Evolutionary conservation across 345 rosid species (phyloP), one percentile per base, ranked within the genome.

Genomic region (Eucalyptus marginata): DNA sequence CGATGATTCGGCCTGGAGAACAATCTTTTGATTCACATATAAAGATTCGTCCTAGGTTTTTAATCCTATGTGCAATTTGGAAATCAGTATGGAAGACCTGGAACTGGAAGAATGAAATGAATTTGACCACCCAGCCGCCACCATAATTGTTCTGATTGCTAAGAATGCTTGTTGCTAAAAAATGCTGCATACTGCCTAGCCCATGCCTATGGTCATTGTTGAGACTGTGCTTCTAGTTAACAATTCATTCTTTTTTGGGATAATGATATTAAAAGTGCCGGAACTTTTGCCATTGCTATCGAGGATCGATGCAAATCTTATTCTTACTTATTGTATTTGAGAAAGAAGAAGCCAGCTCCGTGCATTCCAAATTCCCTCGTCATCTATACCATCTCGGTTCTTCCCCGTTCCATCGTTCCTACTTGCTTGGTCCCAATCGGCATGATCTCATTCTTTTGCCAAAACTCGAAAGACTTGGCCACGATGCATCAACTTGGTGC

Each of bases 1-100:
- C 0, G 5, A n/a, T 14, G 76, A n/a, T 3, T 29, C 1, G 20
- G 36, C 10, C 0, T 0, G 2, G 17, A 29, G 36, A 3, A 64
- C 10, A 14, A 1, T 64, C 10, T n/a, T 0, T 64, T 14, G 16
- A 5, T 62, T 62, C 3, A 3, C 33, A 29, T 0, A 0, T 7
- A 62, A n/a, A 14, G 20, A n/a, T 64, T n/a, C n/a, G 1, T 64
- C 10, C 76, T n/a, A 64, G 10, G 20, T 7, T 64, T 64, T n/a
- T 2, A n/a, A 64, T 14, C 5, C 76, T 1, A 64, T 14, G 76
- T 15, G 18, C 20, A 15, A 64, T n/a, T 14, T 1, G 10, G 18
- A n/a, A 64, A n/a, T 2, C 20, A n/a, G 40, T 0, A 0, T 2
- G 76, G 36, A 4, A 64, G 76, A n/a, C 20, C 18, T 33, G 8